Conservation (phyloP, 2,329 filamentous ascomycete species). For the Cordyceps militaris region DNA sequence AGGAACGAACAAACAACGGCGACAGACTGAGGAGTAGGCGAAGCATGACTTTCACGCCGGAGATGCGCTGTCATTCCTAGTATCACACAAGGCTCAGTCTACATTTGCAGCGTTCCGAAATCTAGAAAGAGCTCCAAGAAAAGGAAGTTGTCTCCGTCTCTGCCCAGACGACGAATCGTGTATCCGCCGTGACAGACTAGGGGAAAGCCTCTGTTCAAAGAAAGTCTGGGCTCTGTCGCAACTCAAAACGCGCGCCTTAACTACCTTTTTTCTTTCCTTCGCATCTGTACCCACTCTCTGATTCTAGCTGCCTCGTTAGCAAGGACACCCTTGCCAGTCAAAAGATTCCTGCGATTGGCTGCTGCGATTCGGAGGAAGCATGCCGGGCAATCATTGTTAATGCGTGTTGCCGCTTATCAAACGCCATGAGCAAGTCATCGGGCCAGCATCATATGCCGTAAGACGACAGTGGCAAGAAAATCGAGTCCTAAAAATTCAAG, state of each 20-base stretch:
- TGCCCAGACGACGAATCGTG: neutral
- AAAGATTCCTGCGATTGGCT: neutral
- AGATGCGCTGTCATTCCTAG: neutral
- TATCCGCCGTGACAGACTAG: neutral
- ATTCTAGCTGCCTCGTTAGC: neutral
- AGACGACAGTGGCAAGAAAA: too few species aligned
- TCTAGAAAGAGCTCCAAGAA: neutral
- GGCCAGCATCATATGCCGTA: too few species aligned
- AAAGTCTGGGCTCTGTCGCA: neutral
- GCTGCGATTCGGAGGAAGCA: neutral
- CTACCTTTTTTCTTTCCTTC: neutral
- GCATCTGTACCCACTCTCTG: neutral
- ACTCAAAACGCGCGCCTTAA: neutral
- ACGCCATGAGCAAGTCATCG: neutral
- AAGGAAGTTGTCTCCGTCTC: neutral
- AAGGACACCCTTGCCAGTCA: neutral
- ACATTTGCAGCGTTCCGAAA: neutral
- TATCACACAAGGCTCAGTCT: neutral
- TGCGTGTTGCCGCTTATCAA: neutral
- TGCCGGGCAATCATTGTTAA: neutral
- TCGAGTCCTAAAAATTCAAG: neutral
- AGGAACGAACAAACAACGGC: neutral
- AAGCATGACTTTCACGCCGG: neutral
- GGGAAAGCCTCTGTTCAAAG: neutral
- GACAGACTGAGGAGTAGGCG: neutral